These are phyloP conservation scores for Vanderwaltozyma yarrowii DNA, from an alignment of 805 yeast genomes.

Conservation along the genomic window DNA sequence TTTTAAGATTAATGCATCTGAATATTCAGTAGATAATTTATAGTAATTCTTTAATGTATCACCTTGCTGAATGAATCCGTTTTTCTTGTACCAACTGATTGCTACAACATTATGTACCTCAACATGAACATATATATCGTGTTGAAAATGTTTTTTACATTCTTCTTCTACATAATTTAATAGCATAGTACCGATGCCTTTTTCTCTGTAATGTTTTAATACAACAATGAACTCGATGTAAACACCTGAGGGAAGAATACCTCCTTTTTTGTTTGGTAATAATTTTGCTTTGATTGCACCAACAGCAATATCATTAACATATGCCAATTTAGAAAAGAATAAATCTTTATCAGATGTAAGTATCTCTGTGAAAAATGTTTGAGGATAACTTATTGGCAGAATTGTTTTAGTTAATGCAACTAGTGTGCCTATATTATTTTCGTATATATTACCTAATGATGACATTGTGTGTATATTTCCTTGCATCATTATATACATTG, in stretches of 20 bases:
- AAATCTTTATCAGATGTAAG: conserved; percentile 8
- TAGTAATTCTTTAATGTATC: conserved; percentile 36
- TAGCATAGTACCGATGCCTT: conserved; percentile 53
- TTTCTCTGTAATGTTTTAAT: conserved; percentile 47
- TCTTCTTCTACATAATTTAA: conserved; percentile 46
- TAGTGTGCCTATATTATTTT: conserved; percentile 21
- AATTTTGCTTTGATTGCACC: conserved; percentile 59
- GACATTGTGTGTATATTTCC: neutral
- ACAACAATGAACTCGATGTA: conserved; percentile 64
- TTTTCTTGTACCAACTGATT: conserved; percentile 40
- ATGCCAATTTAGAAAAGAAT: conserved; percentile 33
- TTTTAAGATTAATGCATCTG: conserved; percentile 15
- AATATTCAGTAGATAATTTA: conserved; percentile 15
- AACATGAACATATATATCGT: conserved; percentile 43
- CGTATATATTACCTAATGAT: conserved; percentile 18
- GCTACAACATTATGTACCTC: conserved; percentile 35
- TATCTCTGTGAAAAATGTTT: conserved; percentile 17
- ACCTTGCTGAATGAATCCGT: conserved; percentile 37
- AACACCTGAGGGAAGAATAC: conserved; percentile 38
- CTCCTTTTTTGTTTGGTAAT: conserved; percentile 33
- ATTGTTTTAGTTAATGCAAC: conserved; percentile 11
- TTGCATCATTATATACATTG: too few species aligned
- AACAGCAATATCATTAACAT: conserved; percentile 68
- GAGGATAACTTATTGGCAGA: conserved; percentile 15
- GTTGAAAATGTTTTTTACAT: conserved; percentile 36